Base-by-base conservation (phyloP, 345 rosid genomes). In the Bruguiera parviflora region DNA sequence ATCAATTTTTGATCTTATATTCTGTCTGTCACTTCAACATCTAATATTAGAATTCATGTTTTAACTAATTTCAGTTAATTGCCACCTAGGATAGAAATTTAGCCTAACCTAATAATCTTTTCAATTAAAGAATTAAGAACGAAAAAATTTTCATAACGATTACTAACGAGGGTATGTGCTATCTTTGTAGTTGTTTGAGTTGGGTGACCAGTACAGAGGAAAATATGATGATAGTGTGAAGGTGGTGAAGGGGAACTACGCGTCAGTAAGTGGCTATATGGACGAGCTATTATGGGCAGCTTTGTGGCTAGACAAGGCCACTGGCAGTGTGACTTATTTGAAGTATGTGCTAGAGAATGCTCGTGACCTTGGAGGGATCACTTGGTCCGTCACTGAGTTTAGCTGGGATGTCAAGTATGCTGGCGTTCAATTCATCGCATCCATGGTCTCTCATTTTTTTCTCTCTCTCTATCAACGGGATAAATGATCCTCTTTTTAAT, bases 321-420 rank as follows among this genome's bases (percentile, higher is more conserved):
- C 99, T 91, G 92, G 87, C 92, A 76, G 58, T 19, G 86, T 81
- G 15, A 73, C 65, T 24, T 90, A 89, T 64, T 68, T 87, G 72
- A 72, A 63, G 71, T 95, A 89, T 73, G 81, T 82, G 22, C 63
- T 88, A 22, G 66, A 81, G 60, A 95, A 88, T 72, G 92, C 96
- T 49, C 66, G 72, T 43, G 65, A 37, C 33, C 80, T 92, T 64
- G 99, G 99, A 33, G 97, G 97, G 31, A 80, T 83, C 76, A 86
- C 88, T 47, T 95, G 97, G 97, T 88, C 97, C 75, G 90, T 95
- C 51, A 75, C 95, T 0, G 97, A 95, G 73, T 95, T 95, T 78
- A 95, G 99, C 75, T 95, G 99, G 99, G 99, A 95, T 80, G 97
- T 95, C 21, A 95, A 95, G 79, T 92, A 81, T 58, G 92, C 96